Base-by-base conservation (phyloP, 2,329 filamentous ascomycete genomes). In the Nakataea oryzae region DNA sequence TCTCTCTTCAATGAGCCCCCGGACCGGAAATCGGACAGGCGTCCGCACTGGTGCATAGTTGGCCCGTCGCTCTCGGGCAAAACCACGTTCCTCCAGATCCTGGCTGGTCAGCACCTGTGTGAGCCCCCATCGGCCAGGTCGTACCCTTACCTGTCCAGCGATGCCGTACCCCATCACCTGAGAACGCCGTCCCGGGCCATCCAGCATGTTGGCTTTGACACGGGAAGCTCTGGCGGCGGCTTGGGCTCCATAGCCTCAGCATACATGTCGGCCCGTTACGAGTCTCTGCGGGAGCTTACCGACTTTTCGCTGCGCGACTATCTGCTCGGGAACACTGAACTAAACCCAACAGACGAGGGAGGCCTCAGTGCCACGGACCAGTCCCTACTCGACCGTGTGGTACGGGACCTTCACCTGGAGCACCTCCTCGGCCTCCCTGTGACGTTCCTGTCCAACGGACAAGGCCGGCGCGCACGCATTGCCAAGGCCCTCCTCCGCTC, bases 371-470 rank as follows among this genome's bases (percentile, higher is more conserved):
- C 96, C 54, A 73, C 80, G 17, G 41, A 17, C n/a, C n/a, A n/a
- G 41, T 69, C 74, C 6, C 74, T 82, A 1, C 80, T 86, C 56
- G 68, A 76, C 28, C 79, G 82, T 11, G 85, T 96, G 0, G 82
- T 92, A 21, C 71, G 72, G 8, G 88, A 96, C 67, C 76, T 99
- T 62, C 82, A 83, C 59, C 77, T 99, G 17, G 77, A 81, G 0
- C 77, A 81, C 11, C 78, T 97, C 57, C 76, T 96, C 1, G 82
- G 89, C 54, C 87, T 96, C 71, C 93, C 93, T 0, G 90, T 97
- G 9, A 85, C 90, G 28, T 96, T 95, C 72, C 76, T 99, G 62
- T 97, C 92, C 72, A 97, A 97, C 73, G 95, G 95, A 0, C 95
- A 99, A 74, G 93, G 90, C 8, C 81, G 93, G 65, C 80, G 95